Evolutionary conservation across 768 basidiomycete species (phyloP), one percentile per base, ranked within the genome.

Genomic region (Leccinum subgranulosum): DNA sequence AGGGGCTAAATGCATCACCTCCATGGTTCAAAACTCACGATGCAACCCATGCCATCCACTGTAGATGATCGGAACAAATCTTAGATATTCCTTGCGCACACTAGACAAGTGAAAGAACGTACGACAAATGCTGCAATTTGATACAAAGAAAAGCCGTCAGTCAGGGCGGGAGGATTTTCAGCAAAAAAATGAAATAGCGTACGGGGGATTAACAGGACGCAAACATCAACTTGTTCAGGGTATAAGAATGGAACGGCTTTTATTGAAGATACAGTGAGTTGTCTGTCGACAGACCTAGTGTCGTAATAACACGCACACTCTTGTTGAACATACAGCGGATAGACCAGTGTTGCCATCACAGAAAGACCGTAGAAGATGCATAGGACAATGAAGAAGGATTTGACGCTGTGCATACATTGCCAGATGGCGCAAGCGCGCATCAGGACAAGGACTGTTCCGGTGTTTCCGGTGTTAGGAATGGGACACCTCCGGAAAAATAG

Each of bases 391-490:
- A 61, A 27, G 8, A 27, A 45, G 6, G 51, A 12, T 2, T 52
- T 53, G 15, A 29, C 36, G 5, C 55, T 54, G 27, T 54, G 47
- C 10, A 34, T 53, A 34, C 65, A 66, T 10, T 61, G 59, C 61
- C 64, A 66, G 11, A 58, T 55, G 8, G 61, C 61, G 57, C 61
- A 65, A 21, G 64, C 65, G 3, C 64, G 63, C 59, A 60, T 52
- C 15, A 60, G 41, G 8, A 66, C 61, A 46, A 65, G 46, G 19
- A 63, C 65, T 66, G 43, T 23, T 23, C 2, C 23, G 23, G 23
- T 46, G 27, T 50, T 14, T 60, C 33, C 33, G 17, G 6, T 14
- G 29, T 49, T 10, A 50, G 19, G 11, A 7, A 33, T 21, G 14
- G 10, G 28, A 31, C 12, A 28, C 9, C 7, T 23, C 8, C 3